phyloP scores from a whole-genome alignment of 441 rosid species.

The Erodium moschatum region DNA sequence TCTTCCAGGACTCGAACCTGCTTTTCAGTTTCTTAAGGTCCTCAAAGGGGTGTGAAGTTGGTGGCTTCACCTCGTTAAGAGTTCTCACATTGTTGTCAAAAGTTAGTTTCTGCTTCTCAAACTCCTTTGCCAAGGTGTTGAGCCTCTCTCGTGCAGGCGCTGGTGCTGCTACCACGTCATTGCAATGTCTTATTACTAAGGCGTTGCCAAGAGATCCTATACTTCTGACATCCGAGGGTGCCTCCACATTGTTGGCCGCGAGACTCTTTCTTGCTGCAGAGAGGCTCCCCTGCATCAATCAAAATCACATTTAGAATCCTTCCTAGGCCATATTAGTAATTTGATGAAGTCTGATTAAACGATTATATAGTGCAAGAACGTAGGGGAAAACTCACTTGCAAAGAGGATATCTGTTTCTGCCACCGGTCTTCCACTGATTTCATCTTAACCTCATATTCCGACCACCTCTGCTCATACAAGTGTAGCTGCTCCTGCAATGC shows the following conservation, averaged over 20 bases:
- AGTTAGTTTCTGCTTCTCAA: not conserved
- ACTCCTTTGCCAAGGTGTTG: constrained; percentile 3
- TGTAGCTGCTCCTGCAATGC: constrained; percentile 62
- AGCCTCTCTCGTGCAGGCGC: not conserved
- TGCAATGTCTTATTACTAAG: not conserved
- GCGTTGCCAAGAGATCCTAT: not conserved
- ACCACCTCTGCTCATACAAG: constrained; percentile 64
- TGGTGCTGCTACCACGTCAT: not conserved
- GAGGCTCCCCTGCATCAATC: not conserved
- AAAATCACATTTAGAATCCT: not conserved
- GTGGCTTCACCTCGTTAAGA: not conserved
- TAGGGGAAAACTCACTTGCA: constrained; percentile 47
- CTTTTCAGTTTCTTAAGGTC: constrained; percentile 3
- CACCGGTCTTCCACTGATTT: constrained; percentile 88
- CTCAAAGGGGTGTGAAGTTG: not conserved
- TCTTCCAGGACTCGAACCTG: constrained; percentile 3
- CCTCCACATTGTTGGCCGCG: not conserved
- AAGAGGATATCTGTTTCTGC: constrained; percentile 77
- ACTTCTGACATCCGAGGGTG: too few relatives aligned
- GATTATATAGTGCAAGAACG: too few relatives aligned
- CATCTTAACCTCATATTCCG: constrained; percentile 72
- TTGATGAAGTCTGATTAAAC: too few relatives aligned
- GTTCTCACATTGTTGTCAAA: not conserved
- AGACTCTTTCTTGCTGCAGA: constrained; percentile 3
- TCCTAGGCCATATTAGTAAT: not conserved